Base-by-base conservation (phyloP, 768 basidiomycete genomes). In the Chalciporus chontae region DNA sequence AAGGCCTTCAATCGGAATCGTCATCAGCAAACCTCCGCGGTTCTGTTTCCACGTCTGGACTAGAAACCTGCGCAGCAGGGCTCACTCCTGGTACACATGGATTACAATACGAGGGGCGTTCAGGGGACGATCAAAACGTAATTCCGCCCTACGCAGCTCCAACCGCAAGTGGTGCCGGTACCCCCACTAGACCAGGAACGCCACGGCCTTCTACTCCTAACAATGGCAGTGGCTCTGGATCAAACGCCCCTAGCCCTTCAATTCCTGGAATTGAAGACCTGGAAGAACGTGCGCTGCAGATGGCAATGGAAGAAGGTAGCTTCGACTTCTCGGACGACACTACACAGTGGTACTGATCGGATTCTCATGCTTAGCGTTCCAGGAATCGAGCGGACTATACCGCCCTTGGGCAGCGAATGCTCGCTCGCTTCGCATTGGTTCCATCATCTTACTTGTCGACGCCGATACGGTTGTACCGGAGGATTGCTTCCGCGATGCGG, bases 401-500 rank as follows among this genome's bases (percentile, higher is more conserved):
- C 79, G 74, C 53, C 86, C 88, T 7, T 84, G 87, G 88, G 83
- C 86, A 5, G 77, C 77, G 65, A 92, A 90, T 47, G 84, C 81
- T 3, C 83, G 84, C 43, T 79, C 81, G 5, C 66, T 92, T 26
- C 81, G 93, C 38, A 71, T 94, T 23, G 89, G 89, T 10, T 81
- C 87, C 43, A 65, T 93, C 55, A 79, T 94, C 52, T 73, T 94
- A 51, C 80, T 94, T 48, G 82, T 93, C 55, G 92, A 94, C 64
- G 85, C 90, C 8, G 91, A 94, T 68, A 95, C 91, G 15, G 72
- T 91, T 50, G 90, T 94, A 10, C 91, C 90, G 5, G 87, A 85
- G 74, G 93, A 94, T 64, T 94, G 90, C 64, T 84, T 95, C 66
- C 78, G 90, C 48, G 91, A 94, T 70, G 92, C 92, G 0, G 91